Percentiles rank a stretch among this genome's conserved stretches.
These are phyloP conservation scores for Leishmania mexicana DNA, from an alignment of 208 protist species.

Conservation along the genomic window DNA sequence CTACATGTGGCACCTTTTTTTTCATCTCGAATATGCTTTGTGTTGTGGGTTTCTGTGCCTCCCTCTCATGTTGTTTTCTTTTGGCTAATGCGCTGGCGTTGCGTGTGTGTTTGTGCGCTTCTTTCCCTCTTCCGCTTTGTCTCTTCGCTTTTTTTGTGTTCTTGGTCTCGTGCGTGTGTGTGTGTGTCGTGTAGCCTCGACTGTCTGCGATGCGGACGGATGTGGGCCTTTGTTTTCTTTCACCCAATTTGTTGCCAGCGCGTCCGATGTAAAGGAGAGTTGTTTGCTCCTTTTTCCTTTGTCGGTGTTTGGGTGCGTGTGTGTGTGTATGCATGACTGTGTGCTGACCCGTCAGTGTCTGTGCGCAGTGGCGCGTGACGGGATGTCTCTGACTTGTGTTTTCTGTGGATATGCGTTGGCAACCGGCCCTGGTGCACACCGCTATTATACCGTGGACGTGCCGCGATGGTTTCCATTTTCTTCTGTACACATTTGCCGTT, in stretches of 20 bases:
- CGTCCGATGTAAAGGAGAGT: neutral
- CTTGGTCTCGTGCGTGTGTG: neutral
- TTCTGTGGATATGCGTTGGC: neutral
- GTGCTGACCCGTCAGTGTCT: neutral
- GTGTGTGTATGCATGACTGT: neutral
- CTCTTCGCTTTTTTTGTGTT: neutral
- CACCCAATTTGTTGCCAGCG: neutral
- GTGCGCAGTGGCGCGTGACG: neutral
- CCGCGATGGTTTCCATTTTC: conserved; percentile 15
- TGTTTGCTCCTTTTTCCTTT: neutral
- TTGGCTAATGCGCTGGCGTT: neutral
- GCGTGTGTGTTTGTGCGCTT: neutral
- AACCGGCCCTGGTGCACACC: neutral
- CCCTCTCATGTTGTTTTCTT: neutral
- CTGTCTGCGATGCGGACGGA: no score
- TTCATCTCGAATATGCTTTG: neutral
- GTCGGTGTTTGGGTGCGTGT: conserved; percentile 1
- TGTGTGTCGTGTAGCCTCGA: conserved; percentile 2
- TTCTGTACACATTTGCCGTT: conserved; percentile 1
- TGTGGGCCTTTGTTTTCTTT: neutral
- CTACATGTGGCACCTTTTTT: neutral
- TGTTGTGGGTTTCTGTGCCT: neutral
- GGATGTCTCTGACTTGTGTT: neutral
- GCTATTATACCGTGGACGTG: neutral
- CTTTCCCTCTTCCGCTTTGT: neutral